A percentile compares a stretch with the other conserved stretches of the same genome.
phyloP scores from a whole-genome alignment of 768 basidiomycete genomes.

The Auriscalpium microsporum region DNA sequence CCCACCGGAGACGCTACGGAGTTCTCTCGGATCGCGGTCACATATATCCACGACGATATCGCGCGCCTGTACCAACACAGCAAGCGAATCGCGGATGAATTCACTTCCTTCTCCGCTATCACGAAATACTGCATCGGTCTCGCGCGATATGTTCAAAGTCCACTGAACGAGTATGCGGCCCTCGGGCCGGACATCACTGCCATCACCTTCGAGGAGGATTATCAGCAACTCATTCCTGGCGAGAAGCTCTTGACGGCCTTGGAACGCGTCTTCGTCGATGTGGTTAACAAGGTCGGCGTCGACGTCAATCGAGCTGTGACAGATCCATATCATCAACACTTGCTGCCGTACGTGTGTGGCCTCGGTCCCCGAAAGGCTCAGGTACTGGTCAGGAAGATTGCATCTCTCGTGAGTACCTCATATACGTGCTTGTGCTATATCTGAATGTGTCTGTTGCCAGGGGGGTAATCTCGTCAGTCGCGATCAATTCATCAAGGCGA shows the following conservation, averaged over 20 bases:
- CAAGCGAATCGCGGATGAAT: slow-evolving; percentile 76
- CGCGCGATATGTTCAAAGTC: slow-evolving; percentile 88
- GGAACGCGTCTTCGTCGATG: slow-evolving; percentile 83
- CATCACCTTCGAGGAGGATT: slow-evolving; percentile 76
- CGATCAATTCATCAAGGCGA: slow-evolving; percentile 76
- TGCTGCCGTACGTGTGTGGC: slow-evolving; percentile 87
- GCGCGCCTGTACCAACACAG: slow-evolving; percentile 93
- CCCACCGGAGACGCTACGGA: slow-evolving; percentile 18
- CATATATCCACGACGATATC: slow-evolving; percentile 84
- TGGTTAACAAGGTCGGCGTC: slow-evolving; percentile 88
- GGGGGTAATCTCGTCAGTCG: slow-evolving; percentile 84
- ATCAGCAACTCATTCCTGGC: slow-evolving; percentile 76
- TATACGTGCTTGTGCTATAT: neutral
- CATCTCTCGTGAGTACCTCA: slow-evolving; percentile 47
- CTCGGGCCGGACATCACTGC: slow-evolving; percentile 78
- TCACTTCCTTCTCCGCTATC: slow-evolving; percentile 63
- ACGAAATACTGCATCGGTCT: slow-evolving; percentile 92
- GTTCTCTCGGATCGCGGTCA: slow-evolving; percentile 56
- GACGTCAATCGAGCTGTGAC: slow-evolving; percentile 91
- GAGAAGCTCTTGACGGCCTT: slow-evolving; percentile 78
- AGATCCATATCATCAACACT: slow-evolving; percentile 80
- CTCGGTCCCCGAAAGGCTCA: slow-evolving; percentile 93
- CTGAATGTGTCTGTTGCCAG: slow-evolving; percentile 30
- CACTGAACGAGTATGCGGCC: slow-evolving; percentile 89
- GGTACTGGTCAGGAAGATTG: slow-evolving; percentile 73